Percentiles rank a stretch among this genome's conserved stretches.
Conservation (phyloP, 805 yeast species). For the Millerozyma miso region DNA sequence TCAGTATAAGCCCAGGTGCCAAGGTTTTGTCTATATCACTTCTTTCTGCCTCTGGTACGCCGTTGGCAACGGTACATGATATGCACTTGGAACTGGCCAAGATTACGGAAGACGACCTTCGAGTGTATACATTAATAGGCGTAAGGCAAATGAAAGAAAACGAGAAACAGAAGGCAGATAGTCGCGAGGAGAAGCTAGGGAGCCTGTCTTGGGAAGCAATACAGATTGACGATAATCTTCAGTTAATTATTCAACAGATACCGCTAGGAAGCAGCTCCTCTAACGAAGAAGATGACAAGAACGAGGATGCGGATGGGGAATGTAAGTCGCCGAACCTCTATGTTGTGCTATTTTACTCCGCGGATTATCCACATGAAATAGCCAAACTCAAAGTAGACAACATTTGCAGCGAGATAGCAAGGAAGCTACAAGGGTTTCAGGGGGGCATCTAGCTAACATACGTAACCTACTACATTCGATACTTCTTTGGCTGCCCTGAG, state of each 20-base stretch:
- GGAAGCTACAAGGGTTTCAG: conserved; percentile 32
- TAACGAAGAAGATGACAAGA: conserved; percentile 2
- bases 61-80: conserved; percentile 34
- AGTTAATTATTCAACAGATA: conserved; percentile 21
- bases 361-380: conserved; percentile 22
- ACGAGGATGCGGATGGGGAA: conserved; percentile 4
- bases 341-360: conserved; percentile 29
- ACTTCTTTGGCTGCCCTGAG: conserved; percentile 18
- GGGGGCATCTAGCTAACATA: neutral
- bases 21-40: conserved; percentile 30
- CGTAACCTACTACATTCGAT: too few species aligned
- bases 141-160: conserved; percentile 17
- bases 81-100: conserved; percentile 10
- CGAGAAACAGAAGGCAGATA: conserved; percentile 11
- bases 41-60: conserved; percentile 34
- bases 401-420: conserved; percentile 22
- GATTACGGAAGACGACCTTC: conserved; percentile 23
- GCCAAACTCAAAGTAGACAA: conserved; percentile 36
- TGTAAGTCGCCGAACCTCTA: conserved; percentile 16
- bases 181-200: conserved; percentile 4
- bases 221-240: conserved; percentile 25
- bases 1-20: conserved; percentile 9
- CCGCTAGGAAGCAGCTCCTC: conserved; percentile 1
- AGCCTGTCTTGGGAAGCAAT: conserved; percentile 21
- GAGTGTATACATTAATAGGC: conserved; percentile 33